Conservation (phyloP, 257 asterid genomes). For the Petunia secreta region DNA sequence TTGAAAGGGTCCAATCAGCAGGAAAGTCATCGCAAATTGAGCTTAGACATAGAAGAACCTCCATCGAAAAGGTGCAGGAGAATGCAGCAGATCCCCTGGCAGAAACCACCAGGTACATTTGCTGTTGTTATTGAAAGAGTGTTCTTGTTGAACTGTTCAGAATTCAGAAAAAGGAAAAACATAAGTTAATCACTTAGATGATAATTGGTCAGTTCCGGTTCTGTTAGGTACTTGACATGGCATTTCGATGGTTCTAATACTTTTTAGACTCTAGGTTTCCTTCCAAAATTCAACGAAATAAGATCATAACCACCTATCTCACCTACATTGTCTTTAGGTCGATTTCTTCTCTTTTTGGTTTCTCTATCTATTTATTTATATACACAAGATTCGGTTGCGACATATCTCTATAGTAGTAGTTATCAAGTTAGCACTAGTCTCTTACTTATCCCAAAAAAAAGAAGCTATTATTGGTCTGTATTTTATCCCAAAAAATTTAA, state of each 20-base stretch:
- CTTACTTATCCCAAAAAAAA: background rate
- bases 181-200: background rate
- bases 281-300: background rate
- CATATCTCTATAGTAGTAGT: slow-evolving; percentile 1
- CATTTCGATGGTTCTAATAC: background rate
- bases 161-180: background rate
- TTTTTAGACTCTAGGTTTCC: background rate
- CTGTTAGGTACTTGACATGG: too few relatives aligned
- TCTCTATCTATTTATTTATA: background rate
- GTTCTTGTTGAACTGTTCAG: slow-evolving; percentile 11
- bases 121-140: slow-evolving; percentile 27
- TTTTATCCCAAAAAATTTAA: background rate
- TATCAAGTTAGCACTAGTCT: slow-evolving; percentile 2
- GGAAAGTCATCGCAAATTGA: slow-evolving; percentile 40
- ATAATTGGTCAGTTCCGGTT: background rate
- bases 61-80: slow-evolving; percentile 67
- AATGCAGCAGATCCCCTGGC: slow-evolving; percentile 73
- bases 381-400: slow-evolving; percentile 7
- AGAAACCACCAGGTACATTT: slow-evolving; percentile 78
- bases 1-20: slow-evolving; percentile 39
- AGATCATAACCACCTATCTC: background rate
- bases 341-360: background rate
- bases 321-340: background rate
- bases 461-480: background rate
- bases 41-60: slow-evolving; percentile 59